These are phyloP conservation scores for Leishmania martiniquensis DNA, from an alignment of 208 protist genomes.

Conservation along the genomic window DNA sequence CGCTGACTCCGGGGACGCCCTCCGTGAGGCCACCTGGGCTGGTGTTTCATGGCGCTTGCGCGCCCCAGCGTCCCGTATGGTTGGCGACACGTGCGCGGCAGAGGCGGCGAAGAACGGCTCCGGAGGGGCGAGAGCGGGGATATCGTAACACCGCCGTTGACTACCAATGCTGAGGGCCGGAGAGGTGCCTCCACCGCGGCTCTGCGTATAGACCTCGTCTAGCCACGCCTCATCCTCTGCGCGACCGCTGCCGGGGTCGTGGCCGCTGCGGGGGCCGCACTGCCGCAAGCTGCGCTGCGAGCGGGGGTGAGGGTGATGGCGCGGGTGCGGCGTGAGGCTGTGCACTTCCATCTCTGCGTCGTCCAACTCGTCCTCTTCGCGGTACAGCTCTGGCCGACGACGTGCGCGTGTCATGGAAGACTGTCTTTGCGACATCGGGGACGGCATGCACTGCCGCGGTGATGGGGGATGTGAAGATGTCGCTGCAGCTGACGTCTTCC, in stretches of 20 bases:
- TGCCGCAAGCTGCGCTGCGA: neutral
- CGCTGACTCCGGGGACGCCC: neutral
- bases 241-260: neutral
- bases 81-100: neutral
- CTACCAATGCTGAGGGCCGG: neutral
- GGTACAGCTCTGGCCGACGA: neutral
- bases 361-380: too few species aligned
- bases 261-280: neutral
- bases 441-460: neutral
- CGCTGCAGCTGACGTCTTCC: neutral
- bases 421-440: neutral
- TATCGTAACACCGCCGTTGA: constrained; percentile 9
- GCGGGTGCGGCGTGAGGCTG: neutral
- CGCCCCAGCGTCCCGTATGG: neutral
- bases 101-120: constrained; percentile 8
- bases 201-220: constrained; percentile 17
- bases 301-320: neutral
- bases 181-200: constrained; percentile 1
- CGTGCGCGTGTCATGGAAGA: constrained; percentile 1
- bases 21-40: constrained; percentile 4
- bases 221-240: constrained; percentile 19
- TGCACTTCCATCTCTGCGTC: neutral
- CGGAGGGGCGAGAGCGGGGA: constrained; percentile 12
- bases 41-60: constrained; percentile 11
- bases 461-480: neutral